Evolutionary conservation across 768 basidiomycete genomes (phyloP).

Genomic region (Holtermannia corniformis): DNA sequence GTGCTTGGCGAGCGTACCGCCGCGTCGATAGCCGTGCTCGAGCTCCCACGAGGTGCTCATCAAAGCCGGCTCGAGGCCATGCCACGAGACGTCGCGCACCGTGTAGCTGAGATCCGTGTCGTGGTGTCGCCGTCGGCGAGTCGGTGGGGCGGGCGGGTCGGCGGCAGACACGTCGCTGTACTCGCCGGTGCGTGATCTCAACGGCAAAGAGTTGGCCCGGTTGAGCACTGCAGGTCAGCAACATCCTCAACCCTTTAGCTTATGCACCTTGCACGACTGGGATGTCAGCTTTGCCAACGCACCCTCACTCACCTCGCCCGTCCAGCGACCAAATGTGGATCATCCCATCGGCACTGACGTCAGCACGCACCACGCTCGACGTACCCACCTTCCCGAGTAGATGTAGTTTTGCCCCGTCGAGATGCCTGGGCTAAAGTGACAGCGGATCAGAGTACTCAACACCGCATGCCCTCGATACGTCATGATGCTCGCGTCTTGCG

Average conservation of each 20-base stretch:
- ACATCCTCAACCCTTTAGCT: not conserved
- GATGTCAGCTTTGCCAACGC: conserved; percentile 1
- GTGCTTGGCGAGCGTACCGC: conserved; percentile 77
- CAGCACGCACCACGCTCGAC: conserved; percentile 30
- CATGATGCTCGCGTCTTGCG: conserved; percentile 88
- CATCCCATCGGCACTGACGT: conserved; percentile 28
- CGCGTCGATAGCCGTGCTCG: conserved; percentile 45
- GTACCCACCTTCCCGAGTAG: conserved; percentile 85
- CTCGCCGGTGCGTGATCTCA: conserved; percentile 43
- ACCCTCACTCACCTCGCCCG: conserved; percentile 46
- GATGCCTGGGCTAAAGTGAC: conserved; percentile 87
- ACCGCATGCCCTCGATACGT: conserved; percentile 87
- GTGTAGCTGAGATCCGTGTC: conserved; percentile 45
- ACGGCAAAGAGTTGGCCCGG: conserved; percentile 61
- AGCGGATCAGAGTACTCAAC: conserved; percentile 82
- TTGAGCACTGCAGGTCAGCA: conserved; percentile 51
- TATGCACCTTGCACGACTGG: conserved; percentile 50
- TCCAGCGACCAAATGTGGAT: conserved; percentile 88
- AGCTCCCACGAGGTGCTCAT: conserved; percentile 88
- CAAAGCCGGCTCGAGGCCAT: conserved; percentile 76
- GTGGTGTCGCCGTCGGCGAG: conserved; percentile 2
- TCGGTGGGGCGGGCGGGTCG: conserved; percentile 42
- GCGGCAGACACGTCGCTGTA: conserved; percentile 58
- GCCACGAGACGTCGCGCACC: conserved; percentile 95
- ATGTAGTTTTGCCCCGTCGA: conserved; percentile 89